phyloP scores from a whole-genome alignment of 352 stramenopile genomes.

The Globisporangium alternatum region DNA sequence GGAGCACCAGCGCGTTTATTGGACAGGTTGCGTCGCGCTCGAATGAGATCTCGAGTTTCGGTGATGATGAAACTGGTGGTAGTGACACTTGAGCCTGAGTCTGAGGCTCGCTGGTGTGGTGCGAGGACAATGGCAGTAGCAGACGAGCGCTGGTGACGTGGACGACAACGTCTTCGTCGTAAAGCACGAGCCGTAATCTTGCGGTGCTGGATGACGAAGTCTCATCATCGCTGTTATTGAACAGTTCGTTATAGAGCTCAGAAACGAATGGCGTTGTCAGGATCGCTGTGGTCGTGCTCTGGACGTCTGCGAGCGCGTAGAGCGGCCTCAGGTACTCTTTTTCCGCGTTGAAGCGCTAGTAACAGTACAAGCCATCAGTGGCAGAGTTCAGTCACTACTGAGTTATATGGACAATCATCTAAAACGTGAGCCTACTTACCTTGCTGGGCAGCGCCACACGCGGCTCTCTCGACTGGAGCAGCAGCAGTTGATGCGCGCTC shows the following conservation, averaged over 20 bases:
- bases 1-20: conserved; percentile 21
- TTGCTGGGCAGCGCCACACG: background rate
- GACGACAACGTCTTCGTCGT: conserved; percentile 37
- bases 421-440: background rate
- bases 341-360: conserved; percentile 38
- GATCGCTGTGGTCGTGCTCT: conserved; percentile 21
- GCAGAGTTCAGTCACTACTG: background rate
- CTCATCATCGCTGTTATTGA: background rate
- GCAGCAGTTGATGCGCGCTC: background rate
- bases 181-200: conserved; percentile 27
- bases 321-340: conserved; percentile 51
- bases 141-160: conserved; percentile 23
- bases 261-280: conserved; percentile 29
- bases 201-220: too few species aligned
- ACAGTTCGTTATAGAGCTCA: conserved; percentile 21
- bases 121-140: background rate
- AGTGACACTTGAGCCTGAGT: background rate
- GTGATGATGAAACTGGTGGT: background rate
- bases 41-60: conserved; percentile 26
- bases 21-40: conserved; percentile 37
- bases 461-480: background rate
- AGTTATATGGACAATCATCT: background rate
- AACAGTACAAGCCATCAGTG: background rate
- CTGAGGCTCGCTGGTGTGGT: background rate
- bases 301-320: conserved; percentile 37